Percentiles rank a stretch among this genome's conserved stretches.
Conservation (phyloP, 1,284 basidiomycete genomes). For the Sutorius eximius region DNA sequence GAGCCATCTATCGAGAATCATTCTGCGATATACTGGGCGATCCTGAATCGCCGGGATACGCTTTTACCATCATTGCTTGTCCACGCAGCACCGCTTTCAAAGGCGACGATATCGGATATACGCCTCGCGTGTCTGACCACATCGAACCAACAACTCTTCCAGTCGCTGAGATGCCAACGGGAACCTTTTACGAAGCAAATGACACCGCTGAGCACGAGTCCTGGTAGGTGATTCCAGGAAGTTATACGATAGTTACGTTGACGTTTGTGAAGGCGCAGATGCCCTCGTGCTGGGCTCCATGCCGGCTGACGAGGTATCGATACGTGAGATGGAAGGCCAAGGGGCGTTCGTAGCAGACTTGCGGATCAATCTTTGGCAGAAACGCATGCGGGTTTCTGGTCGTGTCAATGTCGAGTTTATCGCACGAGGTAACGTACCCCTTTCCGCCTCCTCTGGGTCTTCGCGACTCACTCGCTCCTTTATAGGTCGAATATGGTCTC, state of each 20-base stretch:
- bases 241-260: background rate
- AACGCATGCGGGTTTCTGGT: conserved; percentile 65
- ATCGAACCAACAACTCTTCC: conserved; percentile 63
- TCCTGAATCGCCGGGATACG: conserved; percentile 48
- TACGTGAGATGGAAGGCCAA: conserved; percentile 48
- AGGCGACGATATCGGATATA: conserved; percentile 53
- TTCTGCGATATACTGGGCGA: conserved; percentile 68
- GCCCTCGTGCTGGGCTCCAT: conserved; percentile 57
- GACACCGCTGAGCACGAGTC: conserved; percentile 8
- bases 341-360: conserved; percentile 56
- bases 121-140: conserved; percentile 62
- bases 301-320: conserved; percentile 52
- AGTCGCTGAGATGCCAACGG: conserved; percentile 41
- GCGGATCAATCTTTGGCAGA: conserved; percentile 62
- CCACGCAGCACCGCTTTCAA: conserved; percentile 52
- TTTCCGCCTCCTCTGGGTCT: conserved; percentile 11
- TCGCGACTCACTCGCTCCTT: background rate
- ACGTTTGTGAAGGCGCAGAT: conserved; percentile 43
- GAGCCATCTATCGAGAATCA: conserved; percentile 63
- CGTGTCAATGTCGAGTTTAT: conserved; percentile 62
- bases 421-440: conserved; percentile 11
- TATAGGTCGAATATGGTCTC: conserved; percentile 62
- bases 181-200: conserved; percentile 12
- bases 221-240: conserved; percentile 8
- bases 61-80: conserved; percentile 48